Evolutionary conservation across 2,329 filamentous ascomycete genomes (phyloP).

Genomic region (Arachnomyces sp.): DNA sequence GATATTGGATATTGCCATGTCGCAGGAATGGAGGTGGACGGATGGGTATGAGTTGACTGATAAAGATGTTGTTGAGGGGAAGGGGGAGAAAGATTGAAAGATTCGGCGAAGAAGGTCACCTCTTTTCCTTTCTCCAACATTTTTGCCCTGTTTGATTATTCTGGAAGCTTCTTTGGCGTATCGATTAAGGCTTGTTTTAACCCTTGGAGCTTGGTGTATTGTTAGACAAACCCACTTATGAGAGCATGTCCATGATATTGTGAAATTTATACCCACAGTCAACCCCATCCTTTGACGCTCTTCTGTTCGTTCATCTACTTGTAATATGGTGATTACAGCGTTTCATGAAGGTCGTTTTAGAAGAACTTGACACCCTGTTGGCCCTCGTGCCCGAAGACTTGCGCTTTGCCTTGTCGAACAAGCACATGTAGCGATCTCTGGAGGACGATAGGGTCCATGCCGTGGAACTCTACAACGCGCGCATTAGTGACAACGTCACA

Average conservation of each 20-base stretch:
- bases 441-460: slow-evolving; percentile 77
- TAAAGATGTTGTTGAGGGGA: slow-evolving; percentile 16
- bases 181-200: background rate
- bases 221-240: no score
- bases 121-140: background rate
- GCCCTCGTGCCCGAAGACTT: slow-evolving; percentile 85
- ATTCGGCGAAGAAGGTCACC: background rate
- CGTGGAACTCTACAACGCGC: slow-evolving; percentile 62
- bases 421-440: slow-evolving; percentile 69
- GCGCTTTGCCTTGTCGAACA: slow-evolving; percentile 83
- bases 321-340: slow-evolving; percentile 5
- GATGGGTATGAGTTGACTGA: slow-evolving; percentile 48
- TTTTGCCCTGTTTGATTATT: background rate
- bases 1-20: slow-evolving; percentile 83
- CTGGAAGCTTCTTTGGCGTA: background rate
- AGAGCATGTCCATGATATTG: background rate
- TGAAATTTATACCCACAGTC: background rate
- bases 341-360: slow-evolving; percentile 36
- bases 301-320: slow-evolving; percentile 7
- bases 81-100: background rate
- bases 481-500: background rate
- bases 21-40: slow-evolving; percentile 65
- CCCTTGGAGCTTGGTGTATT: background rate
- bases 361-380: slow-evolving; percentile 96
- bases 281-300: background rate